Percentiles rank a stretch among this genome's conserved stretches.
These are phyloP conservation scores for Sedum album DNA, from an alignment of 164 flowering plant genomes.

Conservation along the genomic window DNA sequence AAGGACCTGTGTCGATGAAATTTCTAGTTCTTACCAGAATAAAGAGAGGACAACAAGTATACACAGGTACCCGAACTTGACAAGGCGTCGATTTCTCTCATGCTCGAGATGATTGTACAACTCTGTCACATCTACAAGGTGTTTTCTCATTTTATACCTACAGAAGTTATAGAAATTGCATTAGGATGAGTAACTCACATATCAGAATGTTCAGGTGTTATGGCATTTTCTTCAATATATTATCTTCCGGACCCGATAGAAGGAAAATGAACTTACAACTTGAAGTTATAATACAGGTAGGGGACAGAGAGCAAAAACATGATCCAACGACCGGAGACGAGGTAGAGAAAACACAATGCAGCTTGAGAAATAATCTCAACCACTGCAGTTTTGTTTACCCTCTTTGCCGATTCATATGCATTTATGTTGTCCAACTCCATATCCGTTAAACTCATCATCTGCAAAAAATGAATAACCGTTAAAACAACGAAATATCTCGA, in stretches of 20 bases:
- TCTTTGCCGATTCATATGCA: conserved; percentile 36
- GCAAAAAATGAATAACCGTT: conserved; percentile 14
- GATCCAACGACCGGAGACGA: conserved; percentile 41
- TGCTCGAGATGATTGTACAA: conserved; percentile 52
- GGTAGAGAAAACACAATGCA: conserved; percentile 22
- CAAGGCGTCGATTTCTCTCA: conserved; percentile 60
- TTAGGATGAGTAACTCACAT: too few relatives aligned
- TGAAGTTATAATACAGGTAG: conserved; percentile 29
- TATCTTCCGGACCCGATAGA: neutral
- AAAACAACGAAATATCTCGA: neutral
- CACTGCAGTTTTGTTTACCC: conserved; percentile 29
- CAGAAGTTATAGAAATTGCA: conserved; percentile 8
- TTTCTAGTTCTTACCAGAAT: neutral
- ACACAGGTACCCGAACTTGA: conserved; percentile 34
- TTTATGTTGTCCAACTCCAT: conserved; percentile 41
- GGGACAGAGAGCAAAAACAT: conserved; percentile 35
- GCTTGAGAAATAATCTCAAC: conserved; percentile 37
- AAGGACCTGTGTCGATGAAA: neutral
- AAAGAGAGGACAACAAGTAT: neutral
- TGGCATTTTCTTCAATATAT: too few relatives aligned
- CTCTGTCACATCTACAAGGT: conserved; percentile 80
- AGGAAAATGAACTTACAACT: conserved; percentile 22
- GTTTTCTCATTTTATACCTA: conserved; percentile 52
- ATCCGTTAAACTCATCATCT: conserved; percentile 44
- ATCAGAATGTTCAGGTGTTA: too few relatives aligned